Conservation (phyloP, 495 filamentous ascomycete species). For the Neurospora sp. region DNA sequence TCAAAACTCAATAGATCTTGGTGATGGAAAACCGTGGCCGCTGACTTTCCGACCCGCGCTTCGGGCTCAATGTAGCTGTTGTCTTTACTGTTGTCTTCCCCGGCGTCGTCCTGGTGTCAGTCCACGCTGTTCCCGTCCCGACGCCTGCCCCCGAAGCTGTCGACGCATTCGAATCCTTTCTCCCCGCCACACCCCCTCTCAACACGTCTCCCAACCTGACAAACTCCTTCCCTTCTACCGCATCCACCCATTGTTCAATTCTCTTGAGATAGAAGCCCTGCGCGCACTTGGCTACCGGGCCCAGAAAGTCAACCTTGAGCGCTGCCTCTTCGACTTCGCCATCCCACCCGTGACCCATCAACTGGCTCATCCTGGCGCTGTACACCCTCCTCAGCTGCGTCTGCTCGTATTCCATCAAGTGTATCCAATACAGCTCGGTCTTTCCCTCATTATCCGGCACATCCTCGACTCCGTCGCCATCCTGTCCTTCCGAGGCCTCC, state of each 20-base stretch:
- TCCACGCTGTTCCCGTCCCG: not conserved
- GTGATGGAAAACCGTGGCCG: not conserved
- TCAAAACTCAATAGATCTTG: not conserved
- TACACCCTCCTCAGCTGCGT: slow-evolving; percentile 26
- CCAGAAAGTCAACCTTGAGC: slow-evolving; percentile 17
- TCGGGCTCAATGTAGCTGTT: not conserved
- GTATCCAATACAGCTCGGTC: slow-evolving; percentile 26
- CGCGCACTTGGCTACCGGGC: slow-evolving; percentile 12
- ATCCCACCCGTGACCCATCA: slow-evolving; percentile 13
- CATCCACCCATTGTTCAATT: slow-evolving; percentile 23
- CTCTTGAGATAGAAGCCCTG: slow-evolving; percentile 16
- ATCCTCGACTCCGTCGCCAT: not conserved
- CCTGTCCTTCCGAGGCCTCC: slow-evolving; percentile 6
- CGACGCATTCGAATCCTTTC: slow-evolving; percentile 1
- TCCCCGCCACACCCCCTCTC: slow-evolving; percentile 7
- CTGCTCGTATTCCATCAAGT: slow-evolving; percentile 29
- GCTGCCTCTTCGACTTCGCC: slow-evolving; percentile 12
- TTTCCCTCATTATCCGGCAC: slow-evolving; percentile 26
- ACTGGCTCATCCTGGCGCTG: slow-evolving; percentile 13
- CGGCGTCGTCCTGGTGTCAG: not conserved
- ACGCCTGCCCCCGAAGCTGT: not conserved
- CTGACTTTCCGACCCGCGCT: not conserved
- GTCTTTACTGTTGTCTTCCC: not conserved
- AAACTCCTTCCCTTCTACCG: slow-evolving; percentile 16
- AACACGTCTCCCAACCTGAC: slow-evolving; percentile 17